Evolutionary conservation across 2,329 filamentous ascomycete species (phyloP).

Genomic region (Colletotrichum aenigma): DNA sequence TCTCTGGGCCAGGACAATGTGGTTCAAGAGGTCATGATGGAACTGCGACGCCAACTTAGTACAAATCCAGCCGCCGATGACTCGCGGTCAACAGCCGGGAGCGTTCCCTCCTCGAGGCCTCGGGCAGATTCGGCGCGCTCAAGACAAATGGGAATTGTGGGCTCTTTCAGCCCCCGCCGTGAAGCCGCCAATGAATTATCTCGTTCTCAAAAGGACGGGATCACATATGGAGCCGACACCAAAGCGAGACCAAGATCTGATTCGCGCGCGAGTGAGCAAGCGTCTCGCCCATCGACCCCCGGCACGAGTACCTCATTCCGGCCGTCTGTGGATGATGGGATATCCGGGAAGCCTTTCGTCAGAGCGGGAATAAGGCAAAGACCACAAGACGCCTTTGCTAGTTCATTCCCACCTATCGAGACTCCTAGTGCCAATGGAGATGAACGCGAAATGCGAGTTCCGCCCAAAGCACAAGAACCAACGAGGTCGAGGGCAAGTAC

Average conservation of each 20-base stretch:
- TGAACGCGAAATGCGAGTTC: background rate
- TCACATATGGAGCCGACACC: background rate
- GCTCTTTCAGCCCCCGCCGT: conserved; percentile 14
- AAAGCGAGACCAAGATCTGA: conserved; percentile 4
- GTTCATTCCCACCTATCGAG: conserved; percentile 21
- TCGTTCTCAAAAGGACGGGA: background rate
- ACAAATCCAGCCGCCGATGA: background rate
- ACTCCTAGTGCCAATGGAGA: background rate
- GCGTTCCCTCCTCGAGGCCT: background rate
- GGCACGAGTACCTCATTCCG: background rate
- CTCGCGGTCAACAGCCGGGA: background rate
- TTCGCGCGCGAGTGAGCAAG: conserved; percentile 11
- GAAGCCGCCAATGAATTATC: background rate
- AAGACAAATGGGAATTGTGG: conserved; percentile 12
- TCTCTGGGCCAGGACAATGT: conserved; percentile 48
- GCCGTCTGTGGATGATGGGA: conserved; percentile 47
- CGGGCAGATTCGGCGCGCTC: conserved; percentile 16
- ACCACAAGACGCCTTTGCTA: background rate
- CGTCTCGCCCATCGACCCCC: conserved; percentile 12
- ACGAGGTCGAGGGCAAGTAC: background rate
- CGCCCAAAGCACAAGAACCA: background rate
- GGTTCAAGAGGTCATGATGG: conserved; percentile 47
- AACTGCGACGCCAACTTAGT: conserved; percentile 5
- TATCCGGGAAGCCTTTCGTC: conserved; percentile 59
- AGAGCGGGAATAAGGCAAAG: conserved; percentile 41